Base-by-base conservation (phyloP, 768 basidiomycete species). In the Termitomyces sp. region DNA sequence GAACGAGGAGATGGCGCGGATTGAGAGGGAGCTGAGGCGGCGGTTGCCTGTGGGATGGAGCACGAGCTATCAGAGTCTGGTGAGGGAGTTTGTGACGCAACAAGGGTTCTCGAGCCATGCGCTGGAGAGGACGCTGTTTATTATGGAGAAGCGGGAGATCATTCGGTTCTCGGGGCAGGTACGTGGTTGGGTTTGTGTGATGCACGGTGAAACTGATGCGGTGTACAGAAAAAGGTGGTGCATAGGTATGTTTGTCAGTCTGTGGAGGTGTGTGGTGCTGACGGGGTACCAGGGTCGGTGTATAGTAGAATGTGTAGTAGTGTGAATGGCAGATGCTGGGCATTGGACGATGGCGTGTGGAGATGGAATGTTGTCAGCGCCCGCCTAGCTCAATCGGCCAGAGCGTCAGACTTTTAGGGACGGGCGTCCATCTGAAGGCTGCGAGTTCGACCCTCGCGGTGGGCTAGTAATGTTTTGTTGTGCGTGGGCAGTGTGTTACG, bases 111-210 rank as follows among this genome's bases (percentile, higher is more conserved):
- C 91, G 42, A 87, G 83, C 63, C 94, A 95, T 74, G 92, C 96
- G 25, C 81, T 98, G 25, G 97, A 99, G 73, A 80, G 94, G 65
- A 94, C 92, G 20, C 74, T 98, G 63, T 97, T 86, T 69, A 82
- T 98, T 53, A 70, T 99, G 77, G 97, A 99, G 81, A 96, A 97
- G 78, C 81, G 94, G 64, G 97, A 99, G 72, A 83, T 96, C n/a
- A 81, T 99, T 29, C 81, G 94, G 67, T 99, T 98, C 74, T 88
- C 90, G 40, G 86, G 87, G 6, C 89, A 89, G 82, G 79, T 78
- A 49, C 63, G 76, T 69, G 9, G 15, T 17, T 48, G 55, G 49
- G 31, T 42, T 20, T 38, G 56, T 52, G 52, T 20, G 51, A 36
- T 46, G 36, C 4, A 17, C 5, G 17, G 15, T 53, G 25, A 37